Base-by-base conservation (phyloP, 805 yeast species). In the Candida coquimbonensis region DNA sequence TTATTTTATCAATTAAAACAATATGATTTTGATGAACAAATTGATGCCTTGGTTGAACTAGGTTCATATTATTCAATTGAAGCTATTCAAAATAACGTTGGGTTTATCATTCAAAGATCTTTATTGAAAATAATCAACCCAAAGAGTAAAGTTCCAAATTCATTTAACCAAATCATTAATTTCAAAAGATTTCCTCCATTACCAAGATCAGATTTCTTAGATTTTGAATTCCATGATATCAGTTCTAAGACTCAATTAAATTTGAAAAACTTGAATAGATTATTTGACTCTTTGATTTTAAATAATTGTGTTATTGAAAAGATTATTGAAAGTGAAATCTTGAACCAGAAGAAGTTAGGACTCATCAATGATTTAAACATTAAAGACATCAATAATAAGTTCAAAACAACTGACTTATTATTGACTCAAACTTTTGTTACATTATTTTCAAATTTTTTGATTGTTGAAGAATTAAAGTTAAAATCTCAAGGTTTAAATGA, bases 171-270 rank as follows among this genome's bases (percentile, higher is more conserved):
- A 5, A 38, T 40, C 1, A 49, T 55, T 43, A 36, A 48, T 14
- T 42, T 55, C 19, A 45, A 35, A 3, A 45, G 49, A 25, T 54
- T 56, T 43, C 57, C 61, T 8, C 63, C 63, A 12, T 39, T 59
- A 21, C 60, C 63, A 41, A 52, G 53, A 45, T 52, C 58, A 2
- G 51, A 52, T 21, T 58, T 52, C 35, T 39, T 58, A 4, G 51
- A 45, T 9, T 54, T 56, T 35, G 34, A 40, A 11, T 17, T 49
- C 9, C 25, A 41, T 3, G 36, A n/a, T 29, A 24, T 12, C 6
- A 29, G 6, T 24, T 19, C 49, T 5, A 46, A 56, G 2, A 29
- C 39, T 19, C 53, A 53, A 37, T 27, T 48, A 5, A 51, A 50
- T 39, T 16, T 49, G 24, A 45, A 47, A 12, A 57, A 56, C 37